phyloP scores from a whole-genome alignment of 495 filamentous ascomycete species.

The Neurospora sp. region DNA sequence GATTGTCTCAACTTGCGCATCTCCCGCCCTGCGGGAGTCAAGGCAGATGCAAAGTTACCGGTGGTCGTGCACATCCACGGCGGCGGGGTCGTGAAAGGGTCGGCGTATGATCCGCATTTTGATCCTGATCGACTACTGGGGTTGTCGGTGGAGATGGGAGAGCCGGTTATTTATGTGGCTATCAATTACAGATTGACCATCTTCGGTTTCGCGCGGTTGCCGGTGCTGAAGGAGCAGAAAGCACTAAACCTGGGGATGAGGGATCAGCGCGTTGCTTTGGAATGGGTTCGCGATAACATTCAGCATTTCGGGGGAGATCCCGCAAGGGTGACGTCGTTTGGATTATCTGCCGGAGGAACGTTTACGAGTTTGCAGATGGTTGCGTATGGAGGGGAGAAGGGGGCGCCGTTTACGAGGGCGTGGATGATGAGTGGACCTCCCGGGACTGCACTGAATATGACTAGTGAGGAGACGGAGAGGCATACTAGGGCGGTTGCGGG shows the following conservation, averaged over 20 bases:
- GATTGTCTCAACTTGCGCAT: constrained; percentile 36
- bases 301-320: constrained; percentile 37
- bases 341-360: constrained; percentile 6
- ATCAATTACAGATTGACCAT: constrained; percentile 20
- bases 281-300: constrained; percentile 37
- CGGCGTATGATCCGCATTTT: constrained; percentile 26
- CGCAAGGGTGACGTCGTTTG: constrained; percentile 18
- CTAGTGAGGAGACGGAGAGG: constrained; percentile 21
- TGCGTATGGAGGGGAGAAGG: constrained; percentile 22
- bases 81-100: constrained; percentile 28
- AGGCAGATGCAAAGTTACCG: constrained; percentile 22
- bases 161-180: constrained; percentile 22
- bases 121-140: constrained; percentile 26
- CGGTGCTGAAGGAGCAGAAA: constrained; percentile 7
- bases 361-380: constrained; percentile 26
- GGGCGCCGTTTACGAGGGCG: constrained; percentile 20
- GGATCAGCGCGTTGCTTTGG: not conserved
- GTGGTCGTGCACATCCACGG: constrained; percentile 34
- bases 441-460: constrained; percentile 32
- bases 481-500: constrained; percentile 27
- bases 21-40: constrained; percentile 21
- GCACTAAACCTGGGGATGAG: constrained; percentile 15
- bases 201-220: constrained; percentile 16
- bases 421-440: constrained; percentile 37
- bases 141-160: constrained; percentile 26